Base-by-base conservation (phyloP, 176 grass and related monocot species). In the Cenchrus purpureus region DNA sequence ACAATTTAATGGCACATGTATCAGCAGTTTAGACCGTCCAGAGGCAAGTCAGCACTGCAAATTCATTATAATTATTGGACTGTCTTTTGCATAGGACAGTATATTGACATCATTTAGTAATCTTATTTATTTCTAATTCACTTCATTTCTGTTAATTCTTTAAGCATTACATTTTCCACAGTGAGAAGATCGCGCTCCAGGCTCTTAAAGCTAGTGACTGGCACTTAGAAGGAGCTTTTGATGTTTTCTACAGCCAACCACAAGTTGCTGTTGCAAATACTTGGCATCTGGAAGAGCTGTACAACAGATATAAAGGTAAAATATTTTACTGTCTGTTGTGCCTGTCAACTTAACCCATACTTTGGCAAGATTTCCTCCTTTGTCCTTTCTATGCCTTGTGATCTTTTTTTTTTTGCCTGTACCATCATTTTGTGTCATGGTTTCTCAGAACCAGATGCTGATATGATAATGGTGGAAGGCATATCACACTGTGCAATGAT, bases 161-260 rank as follows among this genome's bases (percentile, higher is more conserved):
- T 40, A 40, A 40, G 37, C 37, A 3, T 40, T 40, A 40, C 28
- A 25, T 55, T 34, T 84, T 43, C 56, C 80, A 44, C 90, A 99
- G 97, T 74, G 97, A 99, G 90, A 99, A 97, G 85, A 75, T 94
- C 72, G 97, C 94, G 74, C 86, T 99, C 85, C 97, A 97, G 79
- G 92, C 92, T 40, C 62, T 99, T 42, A 99, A 99, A 92, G 94
- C 85, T 82, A 97, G 97, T 78, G 97, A 99, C 74, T 99, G 97
- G 97, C 97, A 99, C 75, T 77, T 99, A 56, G 97, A 99, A 86
- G 97, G 94, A 65, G 94, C 97, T 86, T 99, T 99, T 94, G 97
- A 99, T 82, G 88, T 88, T 44, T 99, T 99, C 81, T 97, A 99
- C 80, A 99, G 76, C 84, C 97, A 99, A 68, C 97, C 97, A 12